phyloP scores from a whole-genome alignment of 257 asterid species.

The Lycium barbarum region DNA sequence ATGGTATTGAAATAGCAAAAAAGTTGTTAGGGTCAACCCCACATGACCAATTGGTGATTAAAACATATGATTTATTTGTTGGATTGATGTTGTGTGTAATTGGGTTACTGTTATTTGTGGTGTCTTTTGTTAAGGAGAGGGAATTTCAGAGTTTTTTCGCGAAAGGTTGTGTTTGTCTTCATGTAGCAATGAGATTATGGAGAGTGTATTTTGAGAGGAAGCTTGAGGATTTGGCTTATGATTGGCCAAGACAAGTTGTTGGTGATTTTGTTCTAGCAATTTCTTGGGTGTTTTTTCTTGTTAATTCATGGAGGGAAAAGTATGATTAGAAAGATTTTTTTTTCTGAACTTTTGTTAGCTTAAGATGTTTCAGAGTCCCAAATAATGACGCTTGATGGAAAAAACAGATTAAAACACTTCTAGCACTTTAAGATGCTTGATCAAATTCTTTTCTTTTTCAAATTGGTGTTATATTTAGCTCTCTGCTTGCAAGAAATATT shows the following conservation, averaged over 20 bases:
- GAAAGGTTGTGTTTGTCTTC: constrained; percentile 60
- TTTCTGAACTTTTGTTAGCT: not conserved
- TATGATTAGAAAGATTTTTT: constrained; percentile 45
- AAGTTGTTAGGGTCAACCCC: constrained; percentile 69
- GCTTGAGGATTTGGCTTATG: constrained; percentile 67
- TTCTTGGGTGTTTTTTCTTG: constrained; percentile 74
- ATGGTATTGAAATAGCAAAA: constrained; percentile 59
- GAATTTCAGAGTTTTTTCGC: constrained; percentile 74
- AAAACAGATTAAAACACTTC: not conserved
- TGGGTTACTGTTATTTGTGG: constrained; percentile 68
- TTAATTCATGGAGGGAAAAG: constrained; percentile 70
- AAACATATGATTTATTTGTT: constrained; percentile 62
- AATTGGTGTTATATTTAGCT: too few species aligned
- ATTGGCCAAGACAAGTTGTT: constrained; percentile 70
- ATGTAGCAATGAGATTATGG: constrained; percentile 67
- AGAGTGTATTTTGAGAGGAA: constrained; percentile 71
- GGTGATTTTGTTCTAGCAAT: constrained; percentile 71
- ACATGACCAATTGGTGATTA: constrained; percentile 59
- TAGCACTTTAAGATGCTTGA: too few species aligned
- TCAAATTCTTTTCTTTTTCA: too few species aligned
- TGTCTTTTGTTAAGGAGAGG: constrained; percentile 67
- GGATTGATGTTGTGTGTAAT: constrained; percentile 65
- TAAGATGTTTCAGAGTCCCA: not conserved
- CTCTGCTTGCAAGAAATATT: too few species aligned
- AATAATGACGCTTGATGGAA: not conserved